A percentile compares a stretch with the other conserved stretches of the same genome.
These are phyloP conservation scores for Thraustochytrium striatum DNA, from an alignment of 352 stramenopile genomes.

Conservation along the genomic window DNA sequence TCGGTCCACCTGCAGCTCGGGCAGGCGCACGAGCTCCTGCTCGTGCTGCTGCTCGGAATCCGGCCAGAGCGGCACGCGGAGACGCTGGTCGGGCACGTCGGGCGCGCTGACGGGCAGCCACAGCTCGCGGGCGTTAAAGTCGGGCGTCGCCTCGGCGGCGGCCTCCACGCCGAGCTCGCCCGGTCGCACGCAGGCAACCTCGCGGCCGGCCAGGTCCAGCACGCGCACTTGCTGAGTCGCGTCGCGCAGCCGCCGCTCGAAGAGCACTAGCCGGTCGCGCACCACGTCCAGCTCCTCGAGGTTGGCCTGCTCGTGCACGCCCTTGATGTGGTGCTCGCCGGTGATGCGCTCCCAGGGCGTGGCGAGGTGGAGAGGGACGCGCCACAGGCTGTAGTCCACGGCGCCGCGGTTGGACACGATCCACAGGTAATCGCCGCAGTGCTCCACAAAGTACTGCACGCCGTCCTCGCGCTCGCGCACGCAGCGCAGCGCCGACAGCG, in stretches of 20 bases:
- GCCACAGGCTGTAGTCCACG: conserved; percentile 14
- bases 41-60: not conserved
- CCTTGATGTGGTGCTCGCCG: conserved; percentile 56
- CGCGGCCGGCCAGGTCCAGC: conserved; percentile 33
- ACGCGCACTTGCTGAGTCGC: conserved; percentile 68
- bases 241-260: conserved; percentile 65
- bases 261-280: conserved; percentile 69
- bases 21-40: not conserved
- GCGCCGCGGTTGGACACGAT: conserved; percentile 72
- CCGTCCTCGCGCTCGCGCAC: conserved; percentile 60
- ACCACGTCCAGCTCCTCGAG: conserved; percentile 81
- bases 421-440: conserved; percentile 65
- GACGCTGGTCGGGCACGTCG: no score
- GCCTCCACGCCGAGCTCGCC: no score
- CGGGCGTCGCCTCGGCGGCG: no score
- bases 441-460: conserved; percentile 77
- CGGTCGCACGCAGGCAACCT: no score
- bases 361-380: not conserved
- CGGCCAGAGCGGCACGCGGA: no score
- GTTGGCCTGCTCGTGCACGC: conserved; percentile 62
- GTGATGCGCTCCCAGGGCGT: not conserved
- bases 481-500: conserved; percentile 52
- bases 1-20: not conserved
- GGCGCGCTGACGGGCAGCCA: not conserved
- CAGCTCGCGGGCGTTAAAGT: not conserved